A percentile compares a stretch with the other conserved stretches of the same genome.
Conservation (phyloP, 108 stramenopile species). For the Hondaea fermentalgiana region DNA sequence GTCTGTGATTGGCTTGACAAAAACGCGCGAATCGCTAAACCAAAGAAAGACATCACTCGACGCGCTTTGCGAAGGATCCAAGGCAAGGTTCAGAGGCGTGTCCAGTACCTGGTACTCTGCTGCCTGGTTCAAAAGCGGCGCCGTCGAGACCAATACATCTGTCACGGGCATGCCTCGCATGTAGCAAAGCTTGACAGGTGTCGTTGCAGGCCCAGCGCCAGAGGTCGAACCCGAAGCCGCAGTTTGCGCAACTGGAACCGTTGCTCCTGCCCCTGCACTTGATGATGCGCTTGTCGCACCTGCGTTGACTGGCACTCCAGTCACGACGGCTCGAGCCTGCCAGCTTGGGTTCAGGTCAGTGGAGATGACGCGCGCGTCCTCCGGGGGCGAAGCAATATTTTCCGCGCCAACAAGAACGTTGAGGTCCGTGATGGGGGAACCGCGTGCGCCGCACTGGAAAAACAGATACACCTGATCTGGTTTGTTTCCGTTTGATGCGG, state of each 20-base stretch:
- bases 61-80: background rate
- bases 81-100: background rate
- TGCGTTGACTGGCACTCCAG: background rate
- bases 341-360: slow-evolving; percentile 2
- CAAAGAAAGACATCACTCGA: background rate
- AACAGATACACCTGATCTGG: background rate
- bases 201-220: background rate
- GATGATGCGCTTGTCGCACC: background rate
- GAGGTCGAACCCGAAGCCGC: background rate
- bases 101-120: slow-evolving; percentile 7
- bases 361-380: background rate
- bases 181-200: slow-evolving; percentile 16
- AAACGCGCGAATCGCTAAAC: background rate
- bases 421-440: background rate
- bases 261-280: background rate
- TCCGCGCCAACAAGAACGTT: background rate
- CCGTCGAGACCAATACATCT: background rate
- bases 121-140: background rate
- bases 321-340: background rate
- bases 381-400: background rate
- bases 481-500: background rate
- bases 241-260: no score
- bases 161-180: slow-evolving; percentile 4
- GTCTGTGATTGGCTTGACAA: background rate
- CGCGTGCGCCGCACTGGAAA: background rate